These are phyloP conservation scores for Magnaporthiopsis rhizophila DNA, from an alignment of 2,329 filamentous ascomycete species.

Conservation along the genomic window DNA sequence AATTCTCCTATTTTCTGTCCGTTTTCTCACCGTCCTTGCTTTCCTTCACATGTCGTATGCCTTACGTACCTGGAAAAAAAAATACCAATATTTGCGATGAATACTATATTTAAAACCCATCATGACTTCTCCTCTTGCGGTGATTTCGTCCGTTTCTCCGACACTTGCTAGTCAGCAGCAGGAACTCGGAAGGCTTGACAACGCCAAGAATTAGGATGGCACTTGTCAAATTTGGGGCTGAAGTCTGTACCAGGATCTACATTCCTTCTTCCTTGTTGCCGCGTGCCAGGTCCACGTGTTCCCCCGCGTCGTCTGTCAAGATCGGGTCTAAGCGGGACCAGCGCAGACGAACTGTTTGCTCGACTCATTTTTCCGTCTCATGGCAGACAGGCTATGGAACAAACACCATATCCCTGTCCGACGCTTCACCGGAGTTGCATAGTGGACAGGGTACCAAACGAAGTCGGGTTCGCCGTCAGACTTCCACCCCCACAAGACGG, in stretches of 20 bases:
- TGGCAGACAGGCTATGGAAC: neutral
- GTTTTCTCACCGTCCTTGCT: too few species aligned
- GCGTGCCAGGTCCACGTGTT: too few species aligned
- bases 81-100: neutral
- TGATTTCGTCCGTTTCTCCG: too few species aligned
- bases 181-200: neutral
- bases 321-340: neutral
- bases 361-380: neutral
- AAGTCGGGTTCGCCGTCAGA: neutral
- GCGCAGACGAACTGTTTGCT: neutral
- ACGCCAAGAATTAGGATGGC: neutral
- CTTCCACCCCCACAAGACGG: too few species aligned
- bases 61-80: neutral
- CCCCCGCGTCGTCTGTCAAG: too few species aligned
- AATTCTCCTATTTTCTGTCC: neutral
- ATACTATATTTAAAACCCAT: neutral
- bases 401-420: neutral
- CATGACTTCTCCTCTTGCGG: too few species aligned
- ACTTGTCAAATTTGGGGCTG: neutral
- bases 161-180: too few species aligned
- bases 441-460: neutral
- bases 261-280: neutral
- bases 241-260: neutral
- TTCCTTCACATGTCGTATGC: too few species aligned
- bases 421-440: neutral